Percentiles rank a stretch among this genome's conserved stretches.
Evolutionary conservation across 2,329 filamentous ascomycete genomes (phyloP).

Genomic region (Beauveria australis): DNA sequence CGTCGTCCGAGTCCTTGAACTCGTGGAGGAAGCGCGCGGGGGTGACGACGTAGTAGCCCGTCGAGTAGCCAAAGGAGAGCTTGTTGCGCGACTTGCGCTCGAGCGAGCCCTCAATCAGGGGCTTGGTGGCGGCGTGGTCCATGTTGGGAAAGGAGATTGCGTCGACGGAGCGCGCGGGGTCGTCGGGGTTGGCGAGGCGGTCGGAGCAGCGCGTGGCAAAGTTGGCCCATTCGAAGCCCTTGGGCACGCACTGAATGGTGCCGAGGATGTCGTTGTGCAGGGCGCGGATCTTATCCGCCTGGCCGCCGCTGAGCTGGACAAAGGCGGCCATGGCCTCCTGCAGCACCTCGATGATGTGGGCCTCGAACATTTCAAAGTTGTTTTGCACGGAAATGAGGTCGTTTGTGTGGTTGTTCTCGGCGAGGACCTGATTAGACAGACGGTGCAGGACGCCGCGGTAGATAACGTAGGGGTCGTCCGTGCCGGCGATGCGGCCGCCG

Average conservation of each 20-base stretch:
- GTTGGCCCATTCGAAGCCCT: constrained; percentile 85
- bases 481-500: constrained; percentile 60
- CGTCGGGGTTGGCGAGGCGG: constrained; percentile 69
- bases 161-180: constrained; percentile 64
- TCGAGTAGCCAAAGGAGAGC: constrained; percentile 65
- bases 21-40: constrained; percentile 86
- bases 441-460: constrained; percentile 74
- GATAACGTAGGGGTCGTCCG: constrained; percentile 82
- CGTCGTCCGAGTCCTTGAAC: constrained; percentile 83
- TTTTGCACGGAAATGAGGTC: constrained; percentile 88
- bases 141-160: constrained; percentile 82
- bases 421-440: constrained; percentile 80
- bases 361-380: constrained; percentile 81
- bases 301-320: constrained; percentile 68
- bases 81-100: constrained; percentile 89
- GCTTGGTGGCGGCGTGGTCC: constrained; percentile 67
- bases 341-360: constrained; percentile 72
- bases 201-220: constrained; percentile 66
- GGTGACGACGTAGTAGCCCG: constrained; percentile 84
- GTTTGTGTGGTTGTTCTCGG: constrained; percentile 93
- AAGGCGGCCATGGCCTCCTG: constrained; percentile 80
- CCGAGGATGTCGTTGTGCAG: constrained; percentile 79
- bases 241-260: constrained; percentile 66
- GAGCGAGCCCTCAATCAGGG: constrained; percentile 78
- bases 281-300: constrained; percentile 71